phyloP scores from a whole-genome alignment of 2,329 filamentous ascomycete species.

The Alternaria rosae region DNA sequence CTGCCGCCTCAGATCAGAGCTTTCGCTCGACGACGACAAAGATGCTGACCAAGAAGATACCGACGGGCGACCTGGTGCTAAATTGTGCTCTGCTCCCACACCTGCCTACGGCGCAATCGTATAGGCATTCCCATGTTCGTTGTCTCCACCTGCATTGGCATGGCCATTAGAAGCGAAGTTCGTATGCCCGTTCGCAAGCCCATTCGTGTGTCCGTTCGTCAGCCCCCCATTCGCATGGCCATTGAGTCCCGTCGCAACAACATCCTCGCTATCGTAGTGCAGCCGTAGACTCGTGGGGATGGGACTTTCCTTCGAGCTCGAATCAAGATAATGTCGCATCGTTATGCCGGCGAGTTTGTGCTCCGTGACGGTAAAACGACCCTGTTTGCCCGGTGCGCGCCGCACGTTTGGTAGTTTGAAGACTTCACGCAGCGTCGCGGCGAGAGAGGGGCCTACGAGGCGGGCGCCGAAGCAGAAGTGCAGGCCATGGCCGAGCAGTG shows the following conservation, averaged over 20 bases:
- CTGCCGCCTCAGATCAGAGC: not conserved
- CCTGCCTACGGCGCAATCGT: conserved; percentile 22
- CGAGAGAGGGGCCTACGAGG: conserved; percentile 37
- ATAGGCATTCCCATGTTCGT: conserved; percentile 22
- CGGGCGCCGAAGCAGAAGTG: conserved; percentile 46
- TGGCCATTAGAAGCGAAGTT: conserved; percentile 16
- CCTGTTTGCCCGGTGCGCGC: conserved; percentile 41
- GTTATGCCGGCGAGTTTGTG: conserved; percentile 58
- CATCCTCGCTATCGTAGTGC: conserved; percentile 34
- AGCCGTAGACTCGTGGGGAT: conserved; percentile 40
- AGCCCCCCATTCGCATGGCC: conserved; percentile 5
- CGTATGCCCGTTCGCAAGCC: conserved; percentile 4
- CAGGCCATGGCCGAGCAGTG: conserved; percentile 40
- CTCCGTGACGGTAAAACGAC: conserved; percentile 53
- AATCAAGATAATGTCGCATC: conserved; percentile 59
- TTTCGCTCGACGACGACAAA: not conserved
- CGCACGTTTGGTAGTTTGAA: conserved; percentile 46
- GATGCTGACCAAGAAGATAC: not conserved
- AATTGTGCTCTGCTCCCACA: not conserved
- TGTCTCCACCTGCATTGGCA: conserved; percentile 19
- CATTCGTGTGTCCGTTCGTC: conserved; percentile 4
- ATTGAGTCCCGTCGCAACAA: not conserved
- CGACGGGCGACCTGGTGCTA: not conserved
- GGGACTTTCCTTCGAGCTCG: conserved; percentile 56
- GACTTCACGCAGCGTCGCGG: conserved; percentile 42